Base-by-base conservation (phyloP, 495 filamentous ascomycete species). In the Pseudoneurospora amorphoporcata region DNA sequence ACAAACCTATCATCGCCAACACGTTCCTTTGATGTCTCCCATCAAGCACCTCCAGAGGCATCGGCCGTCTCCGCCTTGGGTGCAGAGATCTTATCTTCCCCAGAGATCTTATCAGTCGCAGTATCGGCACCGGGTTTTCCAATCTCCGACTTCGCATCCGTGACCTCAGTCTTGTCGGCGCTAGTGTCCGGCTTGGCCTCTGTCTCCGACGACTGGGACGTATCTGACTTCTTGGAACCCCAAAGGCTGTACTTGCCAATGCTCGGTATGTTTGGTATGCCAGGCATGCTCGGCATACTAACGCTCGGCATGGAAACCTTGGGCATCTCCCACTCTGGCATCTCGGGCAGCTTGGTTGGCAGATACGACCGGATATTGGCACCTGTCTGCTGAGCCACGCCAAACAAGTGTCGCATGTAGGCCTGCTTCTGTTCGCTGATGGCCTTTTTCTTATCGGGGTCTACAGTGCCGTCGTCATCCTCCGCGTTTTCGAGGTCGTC, bases 331-430 rank as follows among this genome's bases (percentile, higher is more conserved):
- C 53, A 65, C 38, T 70, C 69, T 39, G 71, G 45, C n/a, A 84
- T 79, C 39, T 78, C 77, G 4, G 83, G 83, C 69, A 84, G 75
- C 74, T 79, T 84, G 19, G 79, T 75, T n/a, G 83, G 83, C 58
- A 85, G 75, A 35, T 82, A 84, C 1, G 82, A 82, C 40, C 79
- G 70, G 53, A 83, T 73, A 16, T 75, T 82, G 0, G 79, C 79
- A 9, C 83, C 81, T 23, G 83, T 81, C 68, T 83, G 79, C 69
- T 84, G 79, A 1, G 84, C 83, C n/a, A 85, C 76, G 43, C 73
- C 77, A 76, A 86, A 83, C n/a, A 86, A 80, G 65, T 86, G 82
- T 7, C 80, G 78, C 75, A 86, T 75, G 73, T 86, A 86, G 8
- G 79, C 83, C 43, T 73, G 74, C 72, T 79, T 80, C 69, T 80